A percentile compares a stretch with the other conserved stretches of the same genome.
These are phyloP conservation scores for Lagenaria siceraria DNA, from an alignment of 306 rosid genomes.

Conservation along the genomic window DNA sequence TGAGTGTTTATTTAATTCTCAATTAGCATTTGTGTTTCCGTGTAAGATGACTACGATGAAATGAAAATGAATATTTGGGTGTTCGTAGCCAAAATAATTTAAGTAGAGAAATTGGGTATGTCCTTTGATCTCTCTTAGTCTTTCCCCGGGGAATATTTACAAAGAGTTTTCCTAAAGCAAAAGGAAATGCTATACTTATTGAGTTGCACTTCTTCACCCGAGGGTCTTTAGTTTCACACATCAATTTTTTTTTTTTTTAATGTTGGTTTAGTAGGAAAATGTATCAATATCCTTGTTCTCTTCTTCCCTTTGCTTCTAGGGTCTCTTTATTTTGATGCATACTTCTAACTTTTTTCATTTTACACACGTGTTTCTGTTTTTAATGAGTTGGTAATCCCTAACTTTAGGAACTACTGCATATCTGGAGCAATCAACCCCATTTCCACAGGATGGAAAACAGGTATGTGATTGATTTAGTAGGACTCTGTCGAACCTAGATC, in stretches of 20 bases:
- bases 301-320: not conserved
- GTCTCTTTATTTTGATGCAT: not conserved
- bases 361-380: not conserved
- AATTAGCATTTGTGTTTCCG: not conserved
- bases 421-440: conserved; percentile 72
- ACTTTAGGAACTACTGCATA: conserved; percentile 65
- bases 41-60: not conserved
- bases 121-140: not conserved
- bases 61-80: not conserved
- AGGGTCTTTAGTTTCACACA: not conserved
- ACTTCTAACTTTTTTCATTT: not conserved
- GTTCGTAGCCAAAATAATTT: not conserved
- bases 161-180: not conserved
- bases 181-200: not conserved
- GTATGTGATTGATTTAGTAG: conserved; percentile 19
- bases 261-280: not conserved
- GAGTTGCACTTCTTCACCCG: not conserved
- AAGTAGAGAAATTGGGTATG: not conserved
- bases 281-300: not conserved
- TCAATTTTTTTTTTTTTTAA: not conserved
- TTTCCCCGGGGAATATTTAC: not conserved
- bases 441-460: conserved; percentile 89
- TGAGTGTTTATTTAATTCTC: not conserved
- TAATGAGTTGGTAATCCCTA: conserved; percentile 21
- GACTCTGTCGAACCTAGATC: not conserved